Evolutionary conservation across 495 filamentous ascomycete genomes (phyloP), one percentile per base, ranked within the genome.

Genomic region (Penicillium robsamsonii): DNA sequence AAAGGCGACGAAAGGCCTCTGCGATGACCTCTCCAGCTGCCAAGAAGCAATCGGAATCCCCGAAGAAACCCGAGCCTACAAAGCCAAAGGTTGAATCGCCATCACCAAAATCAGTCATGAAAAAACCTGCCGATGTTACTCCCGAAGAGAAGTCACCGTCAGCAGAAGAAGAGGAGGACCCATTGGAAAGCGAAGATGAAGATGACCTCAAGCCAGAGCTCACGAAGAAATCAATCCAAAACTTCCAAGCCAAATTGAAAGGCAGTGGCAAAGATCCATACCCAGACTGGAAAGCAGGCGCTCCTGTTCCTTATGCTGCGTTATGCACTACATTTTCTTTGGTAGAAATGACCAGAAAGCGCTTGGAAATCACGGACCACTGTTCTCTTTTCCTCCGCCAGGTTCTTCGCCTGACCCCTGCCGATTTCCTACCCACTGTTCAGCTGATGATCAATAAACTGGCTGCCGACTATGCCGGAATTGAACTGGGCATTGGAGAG

Each of bases 371-470:
- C 49, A 77, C 87, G 47, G 87, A 92, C 5, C 85, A 96, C 66
- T 97, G 92, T 67, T 88, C 92, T 2, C 78, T 91, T 2, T 96
- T 98, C 65, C 82, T 97, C 29, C 87, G 90, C 10, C 94, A 98
- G 72, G 94, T 98, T 22, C 75, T 97, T 54, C 84, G 94, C 35
- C 78, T 98, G 15, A 96, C 94, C 1, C 95, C 95, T 0, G 80
- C 85, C 25, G 94, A 97, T 65, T 80, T 98, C 6, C 77, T 97
- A 2, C 82, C 91, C 3, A 94, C 90, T 2, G 87, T 97, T 8
- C 81, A 93, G 50, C 84, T 98, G 18, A 97, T 97, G 92, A 91
- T 94, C 73, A 96, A 96, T 71, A 97, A 97, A 65, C 84, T 98
- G 33, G 94, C 94, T 12, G 92, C 94, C 1, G 94, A 98, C 67